These are phyloP conservation scores for Acanthamoeba castellanii DNA, from an alignment of 208 protist genomes.

Conservation along the genomic window DNA sequence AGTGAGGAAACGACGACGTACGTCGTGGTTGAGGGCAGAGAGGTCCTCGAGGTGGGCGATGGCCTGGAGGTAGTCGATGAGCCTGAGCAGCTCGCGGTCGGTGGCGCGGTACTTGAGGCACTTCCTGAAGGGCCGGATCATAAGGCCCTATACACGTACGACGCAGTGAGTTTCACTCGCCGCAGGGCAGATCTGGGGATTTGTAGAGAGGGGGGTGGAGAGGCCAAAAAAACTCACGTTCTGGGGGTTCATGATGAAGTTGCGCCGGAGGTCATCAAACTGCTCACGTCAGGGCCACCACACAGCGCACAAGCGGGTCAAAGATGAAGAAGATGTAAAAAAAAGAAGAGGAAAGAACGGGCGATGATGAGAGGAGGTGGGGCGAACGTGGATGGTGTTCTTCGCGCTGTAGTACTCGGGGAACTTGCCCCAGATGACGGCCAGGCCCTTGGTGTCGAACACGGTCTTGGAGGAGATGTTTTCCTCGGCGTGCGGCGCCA, in stretches of 20 bases:
- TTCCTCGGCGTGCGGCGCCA: constrained; percentile 24
- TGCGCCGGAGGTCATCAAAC: constrained; percentile 56
- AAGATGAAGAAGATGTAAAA: no score
- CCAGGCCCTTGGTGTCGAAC: constrained; percentile 49
- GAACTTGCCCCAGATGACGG: constrained; percentile 61
- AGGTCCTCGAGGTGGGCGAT: constrained; percentile 44
- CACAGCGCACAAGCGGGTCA: neutral
- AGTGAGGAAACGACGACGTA: neutral
- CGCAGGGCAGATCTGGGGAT: neutral
- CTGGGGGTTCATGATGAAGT: constrained; percentile 62
- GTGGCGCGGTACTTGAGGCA: neutral
- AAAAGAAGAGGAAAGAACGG: no score
- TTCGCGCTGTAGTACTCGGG: constrained; percentile 44
- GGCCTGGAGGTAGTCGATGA: constrained; percentile 12
- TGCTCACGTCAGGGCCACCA: neutral
- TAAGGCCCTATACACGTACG: neutral
- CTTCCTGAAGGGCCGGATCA: constrained; percentile 48
- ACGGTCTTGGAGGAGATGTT: constrained; percentile 59
- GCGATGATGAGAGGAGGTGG: neutral
- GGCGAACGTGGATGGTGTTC: constrained; percentile 50
- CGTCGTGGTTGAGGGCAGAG: constrained; percentile 20
- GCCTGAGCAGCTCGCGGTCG: constrained; percentile 9
- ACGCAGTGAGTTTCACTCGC: no score
- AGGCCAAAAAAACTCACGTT: neutral
- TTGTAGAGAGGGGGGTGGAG: no score